These are phyloP conservation scores for Theobroma cacao DNA, from an alignment of 345 rosid genomes.

Conservation along the genomic window DNA sequence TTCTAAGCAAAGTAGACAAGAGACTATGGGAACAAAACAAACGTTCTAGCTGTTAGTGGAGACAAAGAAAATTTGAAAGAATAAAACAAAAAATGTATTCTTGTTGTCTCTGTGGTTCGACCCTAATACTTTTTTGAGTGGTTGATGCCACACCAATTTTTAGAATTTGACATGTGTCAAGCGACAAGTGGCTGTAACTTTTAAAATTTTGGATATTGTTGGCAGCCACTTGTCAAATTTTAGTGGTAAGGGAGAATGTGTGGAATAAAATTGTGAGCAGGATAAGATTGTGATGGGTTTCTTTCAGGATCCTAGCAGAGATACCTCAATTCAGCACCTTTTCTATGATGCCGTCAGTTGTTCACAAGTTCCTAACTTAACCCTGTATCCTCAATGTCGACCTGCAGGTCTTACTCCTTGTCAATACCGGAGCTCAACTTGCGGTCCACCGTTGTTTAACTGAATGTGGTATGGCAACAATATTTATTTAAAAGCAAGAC, in stretches of 20 bases:
- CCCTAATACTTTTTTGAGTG: conserved; percentile 20
- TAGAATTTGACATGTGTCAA: conserved; percentile 19
- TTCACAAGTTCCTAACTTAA: conserved; percentile 13
- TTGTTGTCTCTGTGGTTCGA: conserved; percentile 23
- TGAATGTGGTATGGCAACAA: conserved; percentile 5
- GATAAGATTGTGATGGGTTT: conserved; percentile 35
- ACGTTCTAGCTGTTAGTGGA: conserved; percentile 23
- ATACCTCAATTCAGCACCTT: conserved; percentile 8
- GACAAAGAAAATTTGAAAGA: conserved; percentile 26
- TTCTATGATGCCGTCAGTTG: conserved; percentile 5
- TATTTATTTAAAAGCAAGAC: neutral
- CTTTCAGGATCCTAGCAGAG: conserved; percentile 17
- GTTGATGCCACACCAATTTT: conserved; percentile 13
- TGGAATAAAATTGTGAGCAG: conserved; percentile 9
- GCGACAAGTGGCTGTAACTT: conserved; percentile 8
- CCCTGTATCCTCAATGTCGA: conserved; percentile 10
- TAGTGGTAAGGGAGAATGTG: conserved; percentile 20
- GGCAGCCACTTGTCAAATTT: conserved; percentile 20
- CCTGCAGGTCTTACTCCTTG: conserved; percentile 14
- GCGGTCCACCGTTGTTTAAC: conserved; percentile 8
- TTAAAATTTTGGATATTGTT: conserved; percentile 8
- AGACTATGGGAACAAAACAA: conserved; percentile 17
- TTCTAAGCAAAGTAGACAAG: conserved; percentile 16
- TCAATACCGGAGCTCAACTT: conserved; percentile 15
- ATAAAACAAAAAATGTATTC: conserved; percentile 19